Evolutionary conservation across 225 moss, liverwort and hornwort species (phyloP), one percentile per base, ranked within the genome.

Genomic region (Marchantia paleacea): DNA sequence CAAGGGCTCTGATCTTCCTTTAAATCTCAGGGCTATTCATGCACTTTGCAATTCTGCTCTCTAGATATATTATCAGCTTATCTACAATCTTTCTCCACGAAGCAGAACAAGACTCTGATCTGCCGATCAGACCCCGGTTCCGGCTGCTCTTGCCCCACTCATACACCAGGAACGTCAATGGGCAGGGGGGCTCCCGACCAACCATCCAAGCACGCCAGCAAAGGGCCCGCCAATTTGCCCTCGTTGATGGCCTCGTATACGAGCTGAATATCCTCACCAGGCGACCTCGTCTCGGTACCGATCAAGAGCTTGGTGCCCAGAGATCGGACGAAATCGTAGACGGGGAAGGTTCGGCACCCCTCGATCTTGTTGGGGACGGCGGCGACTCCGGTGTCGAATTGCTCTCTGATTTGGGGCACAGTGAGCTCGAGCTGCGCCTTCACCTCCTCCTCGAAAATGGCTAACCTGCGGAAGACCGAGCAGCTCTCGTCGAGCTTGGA

Each of bases 261-360:
- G 1, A 81, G 69, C 89, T 90, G 87, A 18, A 91, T 91, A 68
- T 90, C 91, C 77, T 89, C 73, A 0, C 93, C 93, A 0, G 93
- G 91, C 0, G 91, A 89, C 47, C 85, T 78, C 0, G 90, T 81
- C 61, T 83, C 79, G 18, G 88, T 76, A 0, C 93, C 93, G 3
- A 87, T 81, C 16, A 93, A 76, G 22, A 93, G 84, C 82, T 91
- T 87, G 1, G 92, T 90, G 16, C 86, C 83, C 58, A 93, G 65
- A 0, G 74, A 85, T 52, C 93, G 84, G 15, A 91, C 92, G 57
- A 92, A 91, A 52, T 74, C 83, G 81, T 92, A 92, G 14, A 92
- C 73, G 0, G 90, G 93, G 54, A 84, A 91, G 4, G 83, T 83
- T 19, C 91, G 50, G 72, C 88, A 91, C 30, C 76, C 81, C 47